These are phyloP conservation scores for Gossypium stocksii DNA, from an alignment of 345 rosid species.

Conservation along the genomic window DNA sequence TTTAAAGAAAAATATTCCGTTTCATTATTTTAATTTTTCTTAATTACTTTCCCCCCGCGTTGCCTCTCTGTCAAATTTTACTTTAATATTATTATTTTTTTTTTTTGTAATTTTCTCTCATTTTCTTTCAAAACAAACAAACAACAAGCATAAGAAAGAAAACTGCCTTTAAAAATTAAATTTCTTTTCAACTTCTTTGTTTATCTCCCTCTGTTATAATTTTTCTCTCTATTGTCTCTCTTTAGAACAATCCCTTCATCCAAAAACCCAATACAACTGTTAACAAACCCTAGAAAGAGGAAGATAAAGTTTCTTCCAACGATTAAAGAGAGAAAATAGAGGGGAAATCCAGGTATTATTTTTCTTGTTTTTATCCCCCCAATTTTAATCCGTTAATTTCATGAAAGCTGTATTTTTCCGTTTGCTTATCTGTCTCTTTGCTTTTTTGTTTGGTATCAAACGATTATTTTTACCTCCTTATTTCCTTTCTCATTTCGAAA, in stretches of 20 bases:
- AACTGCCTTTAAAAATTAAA: not conserved
- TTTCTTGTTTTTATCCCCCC: not conserved
- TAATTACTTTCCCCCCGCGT: not conserved
- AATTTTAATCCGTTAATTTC: slow-evolving; percentile 14
- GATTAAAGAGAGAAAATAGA: slow-evolving; percentile 5
- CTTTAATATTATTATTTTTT: not conserved
- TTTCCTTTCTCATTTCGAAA: not conserved
- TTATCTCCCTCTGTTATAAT: not conserved
- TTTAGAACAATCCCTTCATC: not conserved
- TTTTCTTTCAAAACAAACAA: not conserved
- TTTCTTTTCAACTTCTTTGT: not conserved
- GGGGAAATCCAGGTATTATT: slow-evolving; percentile 25
- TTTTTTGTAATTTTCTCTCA: not conserved
- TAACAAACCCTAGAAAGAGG: slow-evolving; percentile 12
- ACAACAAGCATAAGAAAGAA: not conserved
- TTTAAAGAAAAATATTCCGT: not conserved
- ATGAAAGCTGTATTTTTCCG: slow-evolving; percentile 22
- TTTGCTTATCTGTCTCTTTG: slow-evolving; percentile 26
- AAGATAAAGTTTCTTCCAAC: not conserved
- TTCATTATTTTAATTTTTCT: too few species aligned
- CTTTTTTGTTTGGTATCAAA: slow-evolving; percentile 16
- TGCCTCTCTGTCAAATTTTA: not conserved
- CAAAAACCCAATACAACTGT: not conserved
- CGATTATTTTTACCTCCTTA: not conserved
- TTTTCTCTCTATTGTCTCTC: slow-evolving; percentile 9